phyloP scores from a whole-genome alignment of 2,329 filamentous ascomycete species.

The Diaporthe citriasiana region DNA sequence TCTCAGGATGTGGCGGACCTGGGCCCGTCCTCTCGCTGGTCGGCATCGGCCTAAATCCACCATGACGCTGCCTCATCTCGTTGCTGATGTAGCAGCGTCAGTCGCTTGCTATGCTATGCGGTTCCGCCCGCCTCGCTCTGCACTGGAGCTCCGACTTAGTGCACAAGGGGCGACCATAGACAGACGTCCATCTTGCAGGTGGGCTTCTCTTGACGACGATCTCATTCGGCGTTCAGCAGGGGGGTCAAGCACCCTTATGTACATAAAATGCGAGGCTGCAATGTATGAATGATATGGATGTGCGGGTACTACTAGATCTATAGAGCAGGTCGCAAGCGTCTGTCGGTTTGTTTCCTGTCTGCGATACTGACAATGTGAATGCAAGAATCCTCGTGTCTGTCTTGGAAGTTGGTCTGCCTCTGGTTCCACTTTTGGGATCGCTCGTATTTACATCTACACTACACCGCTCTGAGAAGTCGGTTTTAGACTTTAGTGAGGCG shows the following conservation, averaged over 20 bases:
- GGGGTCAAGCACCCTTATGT: slow-evolving; percentile 17
- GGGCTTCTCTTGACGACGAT: slow-evolving; percentile 26
- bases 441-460: too few species aligned
- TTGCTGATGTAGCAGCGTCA: slow-evolving; percentile 12
- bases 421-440: not conserved
- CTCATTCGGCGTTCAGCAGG: slow-evolving; percentile 25
- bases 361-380: slow-evolving; percentile 40
- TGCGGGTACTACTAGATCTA: slow-evolving; percentile 35
- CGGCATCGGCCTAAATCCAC: not conserved
- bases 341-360: slow-evolving; percentile 27
- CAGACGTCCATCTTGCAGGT: not conserved
- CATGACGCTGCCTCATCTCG: not conserved
- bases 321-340: slow-evolving; percentile 38
- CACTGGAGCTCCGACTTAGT: not conserved
- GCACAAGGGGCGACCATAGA: slow-evolving; percentile 6
- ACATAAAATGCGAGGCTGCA: slow-evolving; percentile 31
- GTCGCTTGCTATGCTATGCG: slow-evolving; percentile 16
- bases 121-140: slow-evolving; percentile 12
- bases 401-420: not conserved
- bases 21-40: not conserved
- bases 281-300: slow-evolving; percentile 33
- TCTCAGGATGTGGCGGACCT: not conserved
- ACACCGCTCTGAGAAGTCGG: not conserved
- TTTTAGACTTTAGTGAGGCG: not conserved
- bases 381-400: not conserved